Evolutionary conservation across 2,329 filamentous ascomycete genomes (phyloP).

Genomic region (Talaromyces sp.): DNA sequence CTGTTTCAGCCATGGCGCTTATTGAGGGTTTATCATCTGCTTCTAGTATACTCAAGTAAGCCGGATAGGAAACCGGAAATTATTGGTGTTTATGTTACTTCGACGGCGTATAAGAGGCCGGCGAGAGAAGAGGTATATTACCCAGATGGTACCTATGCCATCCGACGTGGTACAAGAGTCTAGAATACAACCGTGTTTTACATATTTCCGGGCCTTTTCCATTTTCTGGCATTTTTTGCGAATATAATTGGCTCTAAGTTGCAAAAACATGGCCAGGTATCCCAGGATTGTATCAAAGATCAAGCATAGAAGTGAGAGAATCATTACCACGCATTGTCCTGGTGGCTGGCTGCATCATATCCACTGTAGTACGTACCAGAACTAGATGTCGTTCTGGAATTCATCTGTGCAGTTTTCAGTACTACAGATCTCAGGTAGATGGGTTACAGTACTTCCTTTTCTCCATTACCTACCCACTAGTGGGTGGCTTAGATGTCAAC

Average conservation of each 20-base stretch:
- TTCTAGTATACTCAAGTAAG: background rate
- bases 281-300: background rate
- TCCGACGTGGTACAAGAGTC: background rate
- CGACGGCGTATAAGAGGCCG: background rate
- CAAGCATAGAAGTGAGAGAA: background rate
- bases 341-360: background rate
- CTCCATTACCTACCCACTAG: background rate
- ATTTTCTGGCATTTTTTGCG: background rate
- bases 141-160: background rate
- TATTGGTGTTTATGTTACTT: background rate
- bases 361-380: background rate
- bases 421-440: background rate
- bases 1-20: constrained; percentile 2
- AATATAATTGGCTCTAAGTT: background rate
- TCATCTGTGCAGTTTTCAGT: too few relatives aligned
- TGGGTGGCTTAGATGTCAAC: background rate
- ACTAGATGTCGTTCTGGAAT: background rate
- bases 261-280: background rate
- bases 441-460: background rate
- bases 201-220: background rate
- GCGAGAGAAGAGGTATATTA: background rate
- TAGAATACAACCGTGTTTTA: background rate
- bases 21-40: background rate
- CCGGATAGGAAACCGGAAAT: background rate
- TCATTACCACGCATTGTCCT: background rate